Evolutionary conservation across 2,329 filamentous ascomycete species (phyloP).

Genomic region (Macrophomina pseudophaseolina): DNA sequence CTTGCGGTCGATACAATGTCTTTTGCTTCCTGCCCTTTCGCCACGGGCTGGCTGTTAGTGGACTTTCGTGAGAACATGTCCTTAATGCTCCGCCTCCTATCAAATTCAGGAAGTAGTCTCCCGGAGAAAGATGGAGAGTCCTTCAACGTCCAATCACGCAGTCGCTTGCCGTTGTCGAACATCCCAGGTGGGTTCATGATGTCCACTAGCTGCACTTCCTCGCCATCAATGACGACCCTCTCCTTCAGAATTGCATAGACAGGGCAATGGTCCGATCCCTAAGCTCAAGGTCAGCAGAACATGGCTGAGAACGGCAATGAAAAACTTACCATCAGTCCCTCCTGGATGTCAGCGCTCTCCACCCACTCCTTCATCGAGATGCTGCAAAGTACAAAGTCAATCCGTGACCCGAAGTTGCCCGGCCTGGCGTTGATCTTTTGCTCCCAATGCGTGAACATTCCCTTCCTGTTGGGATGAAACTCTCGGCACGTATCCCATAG

Average conservation of each 20-base stretch:
- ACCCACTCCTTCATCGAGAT: conserved; percentile 82
- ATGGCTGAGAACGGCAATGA: not conserved
- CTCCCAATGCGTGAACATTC: conserved; percentile 99
- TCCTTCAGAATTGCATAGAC: conserved; percentile 80
- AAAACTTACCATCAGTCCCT: conserved; percentile 73
- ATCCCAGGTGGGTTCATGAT: conserved; percentile 77
- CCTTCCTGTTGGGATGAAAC: conserved; percentile 77
- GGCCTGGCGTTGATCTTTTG: conserved; percentile 94
- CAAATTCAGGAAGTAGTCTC: conserved; percentile 85
- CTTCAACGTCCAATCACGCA: conserved; percentile 69
- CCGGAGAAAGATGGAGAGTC: conserved; percentile 77
- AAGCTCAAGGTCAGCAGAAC: not conserved
- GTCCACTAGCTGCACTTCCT: conserved; percentile 65
- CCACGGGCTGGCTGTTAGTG: conserved; percentile 17
- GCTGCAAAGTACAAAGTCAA: conserved; percentile 91
- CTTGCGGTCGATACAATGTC: not conserved
- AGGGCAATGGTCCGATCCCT: conserved; percentile 94
- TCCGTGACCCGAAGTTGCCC: conserved; percentile 88
- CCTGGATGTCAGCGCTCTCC: conserved; percentile 81
- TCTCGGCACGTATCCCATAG: conserved; percentile 83
- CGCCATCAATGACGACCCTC: conserved; percentile 57
- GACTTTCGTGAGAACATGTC: conserved; percentile 77
- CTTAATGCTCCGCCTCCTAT: conserved; percentile 81
- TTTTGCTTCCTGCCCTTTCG: conserved; percentile 11
- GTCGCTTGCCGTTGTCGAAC: conserved; percentile 70